phyloP scores from a whole-genome alignment of 495 filamentous ascomycete species.

The Neurospora discreta region DNA sequence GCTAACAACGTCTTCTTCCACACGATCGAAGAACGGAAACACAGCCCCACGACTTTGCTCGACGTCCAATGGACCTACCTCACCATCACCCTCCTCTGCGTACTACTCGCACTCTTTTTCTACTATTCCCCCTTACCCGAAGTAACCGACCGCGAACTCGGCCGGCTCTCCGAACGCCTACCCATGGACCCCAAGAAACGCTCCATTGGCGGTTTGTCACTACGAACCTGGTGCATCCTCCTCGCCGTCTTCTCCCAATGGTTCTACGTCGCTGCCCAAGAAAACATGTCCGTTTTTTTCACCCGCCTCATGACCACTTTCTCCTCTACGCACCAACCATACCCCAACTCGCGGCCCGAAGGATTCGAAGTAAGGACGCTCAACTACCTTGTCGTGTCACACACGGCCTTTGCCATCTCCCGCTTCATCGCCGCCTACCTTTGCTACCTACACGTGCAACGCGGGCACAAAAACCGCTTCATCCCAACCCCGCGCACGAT shows the following conservation, averaged over 20 bases:
- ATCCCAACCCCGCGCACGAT: slow-evolving; percentile 42
- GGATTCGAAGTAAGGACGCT: slow-evolving; percentile 46
- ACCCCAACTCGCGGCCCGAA: slow-evolving; percentile 17
- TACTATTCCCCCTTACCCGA: slow-evolving; percentile 48
- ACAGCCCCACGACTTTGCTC: slow-evolving; percentile 29
- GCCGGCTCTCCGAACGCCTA: slow-evolving; percentile 28
- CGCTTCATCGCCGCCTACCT: slow-evolving; percentile 37
- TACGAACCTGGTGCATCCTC: slow-evolving; percentile 38
- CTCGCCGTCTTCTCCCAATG: slow-evolving; percentile 60
- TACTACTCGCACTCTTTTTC: slow-evolving; percentile 48
- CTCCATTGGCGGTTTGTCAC: slow-evolving; percentile 23
- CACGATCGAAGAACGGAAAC: slow-evolving; percentile 1
- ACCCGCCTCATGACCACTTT: slow-evolving; percentile 29
- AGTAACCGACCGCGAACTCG: slow-evolving; percentile 39
- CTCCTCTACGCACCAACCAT: slow-evolving; percentile 11
- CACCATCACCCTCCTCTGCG: slow-evolving; percentile 60
- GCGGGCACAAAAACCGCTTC: slow-evolving; percentile 19
- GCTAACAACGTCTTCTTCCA: slow-evolving; percentile 59
- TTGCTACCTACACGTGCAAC: slow-evolving; percentile 39
- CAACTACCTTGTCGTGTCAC: slow-evolving; percentile 38
- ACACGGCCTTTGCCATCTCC: slow-evolving; percentile 35
- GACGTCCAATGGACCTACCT: slow-evolving; percentile 74
- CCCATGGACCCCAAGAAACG: slow-evolving; percentile 29
- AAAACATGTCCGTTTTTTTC: slow-evolving; percentile 59
- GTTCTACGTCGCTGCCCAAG: slow-evolving; percentile 63